A percentile compares a stretch with the other conserved stretches of the same genome.
These are phyloP conservation scores for Lodderomyces jiufengensis DNA, from an alignment of 1,139 yeast genomes.

Conservation along the genomic window DNA sequence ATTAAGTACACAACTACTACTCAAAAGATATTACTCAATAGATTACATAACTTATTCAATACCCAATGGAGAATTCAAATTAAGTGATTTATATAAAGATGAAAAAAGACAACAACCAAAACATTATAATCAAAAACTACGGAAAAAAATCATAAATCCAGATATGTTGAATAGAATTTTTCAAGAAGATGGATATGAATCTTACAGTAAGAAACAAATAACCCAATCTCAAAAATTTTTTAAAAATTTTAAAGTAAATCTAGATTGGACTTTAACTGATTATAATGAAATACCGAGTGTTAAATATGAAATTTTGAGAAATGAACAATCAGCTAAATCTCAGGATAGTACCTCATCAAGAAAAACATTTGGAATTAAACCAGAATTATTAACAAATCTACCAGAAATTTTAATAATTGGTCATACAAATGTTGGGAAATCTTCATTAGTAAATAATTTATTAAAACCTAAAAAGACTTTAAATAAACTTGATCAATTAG, in stretches of 20 bases:
- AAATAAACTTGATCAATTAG: slow-evolving; percentile 34
- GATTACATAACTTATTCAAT: slow-evolving; percentile 5
- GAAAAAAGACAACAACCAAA: not conserved
- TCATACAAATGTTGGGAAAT: slow-evolving; percentile 81
- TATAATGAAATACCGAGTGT: slow-evolving; percentile 60
- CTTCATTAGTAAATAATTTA: slow-evolving; percentile 64
- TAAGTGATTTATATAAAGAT: no score
- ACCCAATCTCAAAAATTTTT: slow-evolving; percentile 34
- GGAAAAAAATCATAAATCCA: slow-evolving; percentile 9
- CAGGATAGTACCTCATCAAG: slow-evolving; percentile 14
- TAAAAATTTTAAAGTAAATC: slow-evolving; percentile 36
- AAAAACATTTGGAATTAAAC: slow-evolving; percentile 30
- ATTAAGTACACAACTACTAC: not conserved
- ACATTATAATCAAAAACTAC: not conserved
- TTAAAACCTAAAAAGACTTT: slow-evolving; percentile 26
- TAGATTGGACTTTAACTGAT: slow-evolving; percentile 59
- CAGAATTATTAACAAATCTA: slow-evolving; percentile 25
- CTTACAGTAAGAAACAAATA: slow-evolving; percentile 12
- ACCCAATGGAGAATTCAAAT: not conserved
- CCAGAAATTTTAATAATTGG: slow-evolving; percentile 72
- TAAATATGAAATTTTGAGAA: slow-evolving; percentile 28
- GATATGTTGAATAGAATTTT: slow-evolving; percentile 7
- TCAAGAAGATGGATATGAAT: slow-evolving; percentile 6
- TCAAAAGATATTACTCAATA: slow-evolving; percentile 5
- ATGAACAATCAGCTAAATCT: slow-evolving; percentile 17